These are phyloP conservation scores for Melampsora allii-populina DNA, from an alignment of 1,284 basidiomycete species.

Conservation along the genomic window DNA sequence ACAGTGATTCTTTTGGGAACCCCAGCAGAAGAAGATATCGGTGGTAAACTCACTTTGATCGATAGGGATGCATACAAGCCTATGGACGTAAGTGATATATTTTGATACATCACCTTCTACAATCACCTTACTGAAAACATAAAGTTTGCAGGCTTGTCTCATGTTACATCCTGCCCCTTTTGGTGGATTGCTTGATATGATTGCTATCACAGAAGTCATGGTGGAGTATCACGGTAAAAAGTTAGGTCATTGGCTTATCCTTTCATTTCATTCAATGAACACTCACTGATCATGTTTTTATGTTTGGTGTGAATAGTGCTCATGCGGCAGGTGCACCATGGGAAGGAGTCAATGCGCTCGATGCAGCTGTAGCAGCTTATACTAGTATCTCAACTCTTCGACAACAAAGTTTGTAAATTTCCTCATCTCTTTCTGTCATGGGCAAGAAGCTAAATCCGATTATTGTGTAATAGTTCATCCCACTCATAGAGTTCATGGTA, in stretches of 20 bases:
- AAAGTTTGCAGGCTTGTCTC: conserved; percentile 21
- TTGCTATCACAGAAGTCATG: conserved; percentile 64
- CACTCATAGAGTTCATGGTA: conserved; percentile 53
- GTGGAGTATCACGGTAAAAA: conserved; percentile 43
- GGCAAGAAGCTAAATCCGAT: conserved; percentile 3
- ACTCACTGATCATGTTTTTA: background rate
- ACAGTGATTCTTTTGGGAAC: conserved; percentile 76
- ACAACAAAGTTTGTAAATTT: conserved; percentile 66
- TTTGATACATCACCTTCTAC: conserved; percentile 59
- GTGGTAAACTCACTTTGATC: conserved; percentile 70
- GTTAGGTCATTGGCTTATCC: conserved; percentile 45
- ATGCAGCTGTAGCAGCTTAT: conserved; percentile 77
- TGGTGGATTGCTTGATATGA: conserved; percentile 34
- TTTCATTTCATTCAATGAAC: conserved; percentile 8
- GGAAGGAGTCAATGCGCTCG: conserved; percentile 79
- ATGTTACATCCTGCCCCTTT: conserved; percentile 36
- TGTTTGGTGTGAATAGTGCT: conserved; percentile 44
- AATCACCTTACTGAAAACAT: background rate
- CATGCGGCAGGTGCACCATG: conserved; percentile 61
- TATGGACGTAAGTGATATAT: conserved; percentile 64
- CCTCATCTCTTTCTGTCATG: conserved; percentile 56
- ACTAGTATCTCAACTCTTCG: conserved; percentile 68
- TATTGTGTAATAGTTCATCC: background rate
- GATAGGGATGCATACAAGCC: conserved; percentile 68
- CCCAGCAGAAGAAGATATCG: conserved; percentile 77